Evolutionary conservation across 2,329 filamentous ascomycete species (phyloP), one percentile per base, ranked within the genome.

Genomic region (Annulohypoxylon truncatum): DNA sequence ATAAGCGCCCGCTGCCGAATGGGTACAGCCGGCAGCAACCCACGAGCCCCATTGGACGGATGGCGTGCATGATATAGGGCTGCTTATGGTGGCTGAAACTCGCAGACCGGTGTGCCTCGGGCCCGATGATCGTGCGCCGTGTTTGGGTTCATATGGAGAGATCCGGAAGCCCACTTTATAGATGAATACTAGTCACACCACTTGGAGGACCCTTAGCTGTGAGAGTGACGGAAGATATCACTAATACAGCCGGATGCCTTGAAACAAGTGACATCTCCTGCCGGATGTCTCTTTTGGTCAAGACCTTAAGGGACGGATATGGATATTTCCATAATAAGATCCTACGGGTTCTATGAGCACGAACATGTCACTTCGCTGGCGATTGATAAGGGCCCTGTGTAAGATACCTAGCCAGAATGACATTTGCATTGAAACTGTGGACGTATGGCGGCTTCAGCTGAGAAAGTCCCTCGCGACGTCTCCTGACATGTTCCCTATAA

Each of bases 31-130:
- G 51, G 35, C 18, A 35, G 42, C 29, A 50, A 22, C 9, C 10
- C 7, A 4, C 26, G 20, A n/a, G 22, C 51, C 47, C 46, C 20
- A 62, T 58, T 48, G 48, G 53, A 26, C 31, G 9, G 38, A 18
- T 42, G 28, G 28, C 40, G 12, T 54, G 40, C 24, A 56, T 47
- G 51, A 35, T 48, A 57, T 66, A 66, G 59, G 63, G 63, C 63
- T 66, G 48, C 40, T 28, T 54, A 35, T 28, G 20, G 58, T 58
- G 58, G 58, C 58, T 66, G 58, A 59, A 57, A 66, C 63, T 4
- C 28, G 48, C 29, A 58, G 28, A 54, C 58, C 42, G 58, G 53
- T 62, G 33, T 38, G n/a, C 35, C 10, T 48, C 42, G 33, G 40
- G 35, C 28, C 53, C 58, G 53, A 22, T 28, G 29, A 31, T 57